Conservation (phyloP, 129 eudicot species). For the Lonicera japonica region DNA sequence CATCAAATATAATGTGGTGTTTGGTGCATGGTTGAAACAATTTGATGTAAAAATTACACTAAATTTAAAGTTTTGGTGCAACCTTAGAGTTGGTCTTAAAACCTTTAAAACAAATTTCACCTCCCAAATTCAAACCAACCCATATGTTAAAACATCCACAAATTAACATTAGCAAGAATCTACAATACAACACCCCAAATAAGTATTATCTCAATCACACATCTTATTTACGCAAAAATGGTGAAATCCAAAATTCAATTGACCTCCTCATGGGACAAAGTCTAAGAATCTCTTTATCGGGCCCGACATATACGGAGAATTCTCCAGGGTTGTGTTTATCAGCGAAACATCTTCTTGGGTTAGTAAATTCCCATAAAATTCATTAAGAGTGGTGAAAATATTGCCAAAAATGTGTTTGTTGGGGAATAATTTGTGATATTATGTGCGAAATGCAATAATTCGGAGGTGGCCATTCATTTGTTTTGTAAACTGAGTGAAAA, state of each 20-base stretch:
- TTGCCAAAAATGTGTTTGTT: slow-evolving; percentile 40
- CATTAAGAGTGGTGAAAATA: slow-evolving; percentile 42
- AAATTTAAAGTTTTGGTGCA: no score
- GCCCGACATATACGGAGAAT: slow-evolving; percentile 52
- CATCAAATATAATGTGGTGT: no score
- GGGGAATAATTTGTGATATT: slow-evolving; percentile 57
- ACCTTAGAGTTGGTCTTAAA: no score
- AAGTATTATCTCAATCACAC: slow-evolving; percentile 31
- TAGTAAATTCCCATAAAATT: slow-evolving; percentile 64
- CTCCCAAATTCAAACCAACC: slow-evolving; percentile 11
- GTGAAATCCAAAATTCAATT: slow-evolving; percentile 41
- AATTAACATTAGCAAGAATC: slow-evolving; percentile 8
- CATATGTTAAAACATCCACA: slow-evolving; percentile 21
- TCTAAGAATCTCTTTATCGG: slow-evolving; percentile 24
- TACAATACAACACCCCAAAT: slow-evolving; percentile 21
- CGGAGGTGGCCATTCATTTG: slow-evolving; percentile 28
- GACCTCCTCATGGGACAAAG: slow-evolving; percentile 30
- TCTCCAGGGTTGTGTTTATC: slow-evolving; percentile 62
- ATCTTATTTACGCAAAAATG: slow-evolving; percentile 35
- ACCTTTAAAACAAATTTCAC: slow-evolving; percentile 9
- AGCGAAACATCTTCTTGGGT: slow-evolving; percentile 40
- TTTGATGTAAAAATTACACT: no score
- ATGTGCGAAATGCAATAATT: slow-evolving; percentile 50
- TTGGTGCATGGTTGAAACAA: no score
- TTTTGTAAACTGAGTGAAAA: slow-evolving; percentile 29